phyloP scores from a whole-genome alignment of 2,329 filamentous ascomycete species.

The Leptographium procerum region DNA sequence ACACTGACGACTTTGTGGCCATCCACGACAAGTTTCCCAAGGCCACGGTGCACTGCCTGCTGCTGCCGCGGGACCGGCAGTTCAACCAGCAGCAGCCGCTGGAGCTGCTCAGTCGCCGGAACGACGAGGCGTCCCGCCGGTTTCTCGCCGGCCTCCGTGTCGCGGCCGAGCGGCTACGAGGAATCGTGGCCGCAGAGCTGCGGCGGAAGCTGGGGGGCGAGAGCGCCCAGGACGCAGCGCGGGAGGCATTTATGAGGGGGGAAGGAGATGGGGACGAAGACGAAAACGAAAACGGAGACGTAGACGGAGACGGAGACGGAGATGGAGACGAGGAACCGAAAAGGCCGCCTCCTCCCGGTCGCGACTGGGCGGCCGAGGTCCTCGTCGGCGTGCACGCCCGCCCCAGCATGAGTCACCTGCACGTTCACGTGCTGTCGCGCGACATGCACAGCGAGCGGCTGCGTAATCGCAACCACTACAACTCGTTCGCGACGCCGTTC shows the following conservation, averaged over 20 bases:
- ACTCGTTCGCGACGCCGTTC: constrained; percentile 80
- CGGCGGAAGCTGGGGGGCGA: constrained; percentile 52
- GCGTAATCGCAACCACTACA: constrained; percentile 80
- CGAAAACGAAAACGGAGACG: constrained; percentile 29
- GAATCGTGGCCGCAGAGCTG: constrained; percentile 63
- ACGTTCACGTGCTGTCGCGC: constrained; percentile 74
- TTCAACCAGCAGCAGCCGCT: constrained; percentile 21
- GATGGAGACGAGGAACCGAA: constrained; percentile 18
- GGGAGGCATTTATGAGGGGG: constrained; percentile 57
- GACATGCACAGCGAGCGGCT: constrained; percentile 65
- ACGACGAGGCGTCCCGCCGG: constrained; percentile 15
- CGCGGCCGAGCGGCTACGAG: constrained; percentile 50
- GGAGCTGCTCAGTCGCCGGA: constrained; percentile 27
- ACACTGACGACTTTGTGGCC: constrained; percentile 58
- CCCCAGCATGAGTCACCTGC: constrained; percentile 85
- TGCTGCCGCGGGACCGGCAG: constrained; percentile 69
- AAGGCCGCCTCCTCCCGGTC: constrained; percentile 49
- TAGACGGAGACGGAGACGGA: constrained; percentile 31
- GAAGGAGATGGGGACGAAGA: constrained; percentile 52
- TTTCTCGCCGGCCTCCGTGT: constrained; percentile 55
- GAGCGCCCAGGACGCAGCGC: constrained; percentile 51
- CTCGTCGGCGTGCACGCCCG: constrained; percentile 72
- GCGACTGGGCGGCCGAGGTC: constrained; percentile 70
- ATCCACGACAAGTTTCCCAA: constrained; percentile 85
- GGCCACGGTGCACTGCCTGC: constrained; percentile 69